A percentile compares a stretch with the other conserved stretches of the same genome.
Conservation (phyloP, 345 rosid species). For the Ricinus communis region DNA sequence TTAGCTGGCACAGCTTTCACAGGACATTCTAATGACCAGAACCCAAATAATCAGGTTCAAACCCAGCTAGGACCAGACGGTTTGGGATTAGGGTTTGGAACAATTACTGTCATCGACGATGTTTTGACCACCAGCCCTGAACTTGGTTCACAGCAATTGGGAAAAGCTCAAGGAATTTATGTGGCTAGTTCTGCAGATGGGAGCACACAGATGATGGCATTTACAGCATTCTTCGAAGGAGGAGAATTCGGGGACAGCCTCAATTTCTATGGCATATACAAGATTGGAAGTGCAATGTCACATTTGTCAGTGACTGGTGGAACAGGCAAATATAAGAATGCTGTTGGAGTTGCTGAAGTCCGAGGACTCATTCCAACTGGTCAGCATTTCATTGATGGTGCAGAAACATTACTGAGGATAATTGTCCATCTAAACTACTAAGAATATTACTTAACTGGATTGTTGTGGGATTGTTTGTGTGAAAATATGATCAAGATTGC, state of each 20-base stretch:
- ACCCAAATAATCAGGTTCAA: slow-evolving; percentile 49
- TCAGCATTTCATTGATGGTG: slow-evolving; percentile 66
- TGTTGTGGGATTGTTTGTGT: slow-evolving; percentile 10
- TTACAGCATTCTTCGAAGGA: slow-evolving; percentile 87
- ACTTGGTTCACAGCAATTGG: slow-evolving; percentile 69
- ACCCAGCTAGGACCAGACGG: slow-evolving; percentile 88
- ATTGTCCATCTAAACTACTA: slow-evolving; percentile 58
- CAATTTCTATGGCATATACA: slow-evolving; percentile 81
- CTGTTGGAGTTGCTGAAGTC: slow-evolving; percentile 63
- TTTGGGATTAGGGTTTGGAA: slow-evolving; percentile 79
- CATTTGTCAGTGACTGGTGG: slow-evolving; percentile 85
- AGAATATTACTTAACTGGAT: neutral
- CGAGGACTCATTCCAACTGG: slow-evolving; percentile 72
- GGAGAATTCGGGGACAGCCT: slow-evolving; percentile 90
- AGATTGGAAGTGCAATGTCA: slow-evolving; percentile 66
- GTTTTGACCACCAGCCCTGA: slow-evolving; percentile 73
- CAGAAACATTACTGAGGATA: slow-evolving; percentile 65
- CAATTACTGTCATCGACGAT: slow-evolving; percentile 86
- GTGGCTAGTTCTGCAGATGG: slow-evolving; percentile 86
- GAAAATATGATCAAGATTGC: slow-evolving; percentile 14
- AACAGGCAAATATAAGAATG: slow-evolving; percentile 78
- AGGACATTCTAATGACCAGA: slow-evolving; percentile 37
- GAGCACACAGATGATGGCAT: slow-evolving; percentile 90
- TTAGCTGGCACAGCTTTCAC: slow-evolving; percentile 73
- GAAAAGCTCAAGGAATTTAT: slow-evolving; percentile 91